Conservation (phyloP, 768 basidiomycete genomes). For the Coprinopsis strossmayeri region DNA sequence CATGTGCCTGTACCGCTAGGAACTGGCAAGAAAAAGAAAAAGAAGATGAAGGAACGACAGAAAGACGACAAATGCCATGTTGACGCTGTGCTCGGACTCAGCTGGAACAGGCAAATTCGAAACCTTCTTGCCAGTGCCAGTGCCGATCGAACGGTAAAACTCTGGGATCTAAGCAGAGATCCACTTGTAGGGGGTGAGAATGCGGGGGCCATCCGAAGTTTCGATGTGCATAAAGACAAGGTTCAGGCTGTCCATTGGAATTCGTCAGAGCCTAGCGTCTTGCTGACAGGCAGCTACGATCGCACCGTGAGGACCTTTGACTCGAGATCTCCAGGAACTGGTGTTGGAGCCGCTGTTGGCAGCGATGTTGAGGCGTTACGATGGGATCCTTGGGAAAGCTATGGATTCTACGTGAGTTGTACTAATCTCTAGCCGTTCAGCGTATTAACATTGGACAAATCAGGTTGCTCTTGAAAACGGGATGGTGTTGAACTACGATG, state of each 20-base stretch:
- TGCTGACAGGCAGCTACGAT: constrained; percentile 92
- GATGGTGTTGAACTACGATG: constrained; percentile 87
- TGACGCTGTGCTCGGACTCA: constrained; percentile 87
- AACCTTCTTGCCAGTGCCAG: constrained; percentile 88
- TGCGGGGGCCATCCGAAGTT: constrained; percentile 75
- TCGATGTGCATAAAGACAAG: constrained; percentile 85
- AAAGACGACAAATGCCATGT: constrained; percentile 72
- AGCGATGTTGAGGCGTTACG: constrained; percentile 90
- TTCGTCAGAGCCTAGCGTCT: constrained; percentile 75
- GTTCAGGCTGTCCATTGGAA: constrained; percentile 98
- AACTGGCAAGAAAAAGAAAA: constrained; percentile 96
- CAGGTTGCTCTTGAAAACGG: constrained; percentile 96
- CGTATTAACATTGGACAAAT: background rate
- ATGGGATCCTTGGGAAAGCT: constrained; percentile 95
- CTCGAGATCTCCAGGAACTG: constrained; percentile 71
- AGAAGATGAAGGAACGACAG: constrained; percentile 67
- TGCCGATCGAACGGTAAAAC: constrained; percentile 92
- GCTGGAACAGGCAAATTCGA: constrained; percentile 89
- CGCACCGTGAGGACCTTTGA: constrained; percentile 94
- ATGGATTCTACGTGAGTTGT: constrained; percentile 74
- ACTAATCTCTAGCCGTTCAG: background rate
- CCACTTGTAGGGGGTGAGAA: constrained; percentile 37
- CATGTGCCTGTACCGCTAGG: constrained; percentile 75
- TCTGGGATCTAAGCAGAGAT: constrained; percentile 88
- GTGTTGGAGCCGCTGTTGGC: constrained; percentile 80